phyloP scores from a whole-genome alignment of 2,329 filamentous ascomycete genomes.

The Cadophora luteo-olivacea region DNA sequence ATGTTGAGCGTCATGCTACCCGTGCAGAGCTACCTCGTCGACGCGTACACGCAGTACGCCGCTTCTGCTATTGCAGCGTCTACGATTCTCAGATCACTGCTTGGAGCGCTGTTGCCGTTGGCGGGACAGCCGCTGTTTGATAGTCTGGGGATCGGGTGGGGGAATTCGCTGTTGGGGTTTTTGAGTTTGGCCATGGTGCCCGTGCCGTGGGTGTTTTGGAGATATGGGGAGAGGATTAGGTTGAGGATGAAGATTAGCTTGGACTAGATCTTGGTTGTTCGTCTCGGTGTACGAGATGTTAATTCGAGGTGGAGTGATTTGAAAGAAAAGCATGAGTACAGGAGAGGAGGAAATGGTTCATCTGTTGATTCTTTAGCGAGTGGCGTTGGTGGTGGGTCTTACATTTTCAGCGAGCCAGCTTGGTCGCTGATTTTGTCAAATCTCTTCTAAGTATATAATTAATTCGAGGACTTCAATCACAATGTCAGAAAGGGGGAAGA shows the following conservation, averaged over 20 bases:
- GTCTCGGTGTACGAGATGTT: background rate
- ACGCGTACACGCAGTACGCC: too few species aligned
- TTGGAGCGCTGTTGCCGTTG: conserved; percentile 21
- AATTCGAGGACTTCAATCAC: background rate
- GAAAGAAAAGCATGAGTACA: background rate
- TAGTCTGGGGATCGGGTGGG: conserved; percentile 51
- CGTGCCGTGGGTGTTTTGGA: conserved; percentile 23
- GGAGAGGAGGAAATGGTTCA: background rate
- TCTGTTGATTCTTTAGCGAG: conserved; percentile 1
- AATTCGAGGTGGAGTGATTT: background rate
- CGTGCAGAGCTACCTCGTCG: too few species aligned
- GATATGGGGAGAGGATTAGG: conserved; percentile 27
- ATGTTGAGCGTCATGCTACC: background rate
- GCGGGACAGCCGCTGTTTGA: conserved; percentile 46
- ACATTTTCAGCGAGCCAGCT: background rate
- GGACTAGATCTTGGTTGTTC: conserved; percentile 6
- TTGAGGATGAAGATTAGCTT: conserved; percentile 19
- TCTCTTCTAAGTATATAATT: background rate
- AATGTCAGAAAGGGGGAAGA: background rate
- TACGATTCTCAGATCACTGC: conserved; percentile 19
- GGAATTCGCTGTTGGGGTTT: conserved; percentile 55
- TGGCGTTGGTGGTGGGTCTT: conserved; percentile 4
- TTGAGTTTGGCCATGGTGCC: conserved; percentile 47
- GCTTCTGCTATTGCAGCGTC: conserved; percentile 17
- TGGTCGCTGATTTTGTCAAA: background rate